Base-by-base conservation (phyloP, 352 stramenopile species). In the Phytophthora cactorum region DNA sequence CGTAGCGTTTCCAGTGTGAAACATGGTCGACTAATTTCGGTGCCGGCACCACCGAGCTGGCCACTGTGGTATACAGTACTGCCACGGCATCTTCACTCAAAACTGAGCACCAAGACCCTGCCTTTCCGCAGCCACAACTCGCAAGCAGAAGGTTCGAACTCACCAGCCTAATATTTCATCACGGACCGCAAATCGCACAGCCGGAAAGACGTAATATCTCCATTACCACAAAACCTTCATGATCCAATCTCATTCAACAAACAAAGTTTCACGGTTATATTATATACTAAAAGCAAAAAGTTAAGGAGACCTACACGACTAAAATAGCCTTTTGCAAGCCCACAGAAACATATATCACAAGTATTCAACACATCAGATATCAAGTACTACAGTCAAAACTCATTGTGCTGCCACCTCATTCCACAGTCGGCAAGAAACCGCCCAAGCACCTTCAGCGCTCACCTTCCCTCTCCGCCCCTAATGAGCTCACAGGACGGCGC, bases 341-440 rank as follows among this genome's bases (percentile, higher is more conserved):
- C 34, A 14, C 2, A 43, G 5, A 17, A 43, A 43, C 36, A n/a
- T n/a, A 17, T n/a, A 6, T 17, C 11, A 17, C 12, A 43, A 12
- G 0, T 17, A 43, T 5, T 0, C 5, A n/a, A 43, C n/a, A n/a
- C 5, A n/a, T 43, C 36, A 43, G 2, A 3, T 43, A 43, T 43
- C 36, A 43, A n/a, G 3, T 43, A 17, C 12, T 14, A 39, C 34
- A 39, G 34, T 39, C 12, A 45, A 56, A 45, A 27, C 22, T 25
- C 45, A n/a, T 11, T 1, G 15, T 5, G 7, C 11, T 32, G 29
- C 50, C 28, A 47, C 32, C 32, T 47, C 39, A 41, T 41, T 56
- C 41, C 46, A 43, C 15, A 72, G 43, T 75, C 63, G 60, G 45
- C 50, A 69, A 76, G 47, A 61, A 76, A 70, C 68, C 46, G 58